These are phyloP conservation scores for Komagataella kurtzmanii DNA, from an alignment of 805 yeast species.

Conservation along the genomic window DNA sequence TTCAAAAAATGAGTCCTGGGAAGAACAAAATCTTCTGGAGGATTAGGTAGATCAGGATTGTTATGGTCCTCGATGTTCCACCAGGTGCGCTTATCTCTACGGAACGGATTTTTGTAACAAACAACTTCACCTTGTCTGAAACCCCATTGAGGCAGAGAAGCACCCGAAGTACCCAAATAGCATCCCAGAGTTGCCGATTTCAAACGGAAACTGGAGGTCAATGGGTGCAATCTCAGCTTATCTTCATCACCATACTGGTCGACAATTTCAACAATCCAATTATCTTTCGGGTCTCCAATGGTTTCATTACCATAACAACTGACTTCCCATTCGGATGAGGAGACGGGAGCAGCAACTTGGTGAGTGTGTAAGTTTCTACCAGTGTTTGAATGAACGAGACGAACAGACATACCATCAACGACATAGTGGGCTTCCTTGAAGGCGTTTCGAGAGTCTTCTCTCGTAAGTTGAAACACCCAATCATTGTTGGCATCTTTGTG, in stretches of 20 bases:
- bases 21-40: conserved; percentile 46
- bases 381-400: conserved; percentile 60
- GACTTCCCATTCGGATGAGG: conserved; percentile 62
- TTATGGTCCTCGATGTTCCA: conserved; percentile 72
- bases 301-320: conserved; percentile 71
- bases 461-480: conserved; percentile 56
- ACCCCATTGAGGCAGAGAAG: conserved; percentile 69
- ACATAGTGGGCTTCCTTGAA: conserved; percentile 24
- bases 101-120: conserved; percentile 55
- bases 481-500: conserved; percentile 81
- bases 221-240: conserved; percentile 46
- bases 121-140: conserved; percentile 81
- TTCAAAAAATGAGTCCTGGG: conserved; percentile 70
- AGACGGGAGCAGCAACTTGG: conserved; percentile 59
- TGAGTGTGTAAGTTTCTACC: conserved; percentile 79
- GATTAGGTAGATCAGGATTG: conserved; percentile 43
- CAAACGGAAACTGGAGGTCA: conserved; percentile 61
- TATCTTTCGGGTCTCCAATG: conserved; percentile 69
- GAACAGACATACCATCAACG: conserved; percentile 49
- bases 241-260: conserved; percentile 45
- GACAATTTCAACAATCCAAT: conserved; percentile 82
- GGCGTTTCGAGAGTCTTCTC: conserved; percentile 24
- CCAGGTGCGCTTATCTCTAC: conserved; percentile 76
- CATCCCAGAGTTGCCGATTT: conserved; percentile 54
- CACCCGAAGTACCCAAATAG: conserved; percentile 65